Evolutionary conservation across 768 basidiomycete species (phyloP).

Genomic region (Agrocybe praecox): DNA sequence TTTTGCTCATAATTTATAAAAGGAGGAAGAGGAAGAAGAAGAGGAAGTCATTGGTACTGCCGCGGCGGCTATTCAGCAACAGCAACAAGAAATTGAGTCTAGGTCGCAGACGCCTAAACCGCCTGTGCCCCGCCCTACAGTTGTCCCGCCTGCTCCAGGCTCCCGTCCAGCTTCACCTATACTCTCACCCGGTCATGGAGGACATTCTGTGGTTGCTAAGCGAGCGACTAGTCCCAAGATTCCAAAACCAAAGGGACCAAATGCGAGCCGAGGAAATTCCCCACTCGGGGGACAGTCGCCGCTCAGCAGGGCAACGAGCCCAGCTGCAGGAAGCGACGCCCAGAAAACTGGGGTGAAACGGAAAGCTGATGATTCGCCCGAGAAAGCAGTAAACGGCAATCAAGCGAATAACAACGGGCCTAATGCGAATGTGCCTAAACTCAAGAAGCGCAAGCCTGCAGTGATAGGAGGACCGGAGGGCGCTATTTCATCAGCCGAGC

Average conservation of each 20-base stretch:
- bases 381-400: conserved; percentile 15
- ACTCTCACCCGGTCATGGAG: conserved; percentile 58
- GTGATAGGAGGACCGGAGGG: conserved; percentile 30
- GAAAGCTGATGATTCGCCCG: conserved; percentile 45
- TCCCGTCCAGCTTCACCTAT: conserved; percentile 67
- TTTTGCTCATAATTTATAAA: conserved; percentile 10
- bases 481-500: conserved; percentile 49
- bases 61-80: conserved; percentile 45
- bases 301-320: conserved; percentile 47
- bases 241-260: conserved; percentile 53
- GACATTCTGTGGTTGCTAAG: conserved; percentile 80
- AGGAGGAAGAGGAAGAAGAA: conserved; percentile 78
- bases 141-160: conserved; percentile 30
- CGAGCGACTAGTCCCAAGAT: conserved; percentile 83
- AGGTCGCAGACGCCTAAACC: conserved; percentile 48
- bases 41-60: conserved; percentile 52
- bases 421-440: conserved; percentile 29
- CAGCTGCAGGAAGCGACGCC: conserved; percentile 21
- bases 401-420: conserved; percentile 10
- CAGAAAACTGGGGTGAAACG: conserved; percentile 40
- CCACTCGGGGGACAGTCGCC: conserved; percentile 63
- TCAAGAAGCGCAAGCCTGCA: conserved; percentile 64
- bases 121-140: conserved; percentile 29
- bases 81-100: conserved; percentile 48
- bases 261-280: conserved; percentile 57